A percentile compares a stretch with the other conserved stretches of the same genome.
These are phyloP conservation scores for Cotoneaster glaucophyllus DNA, from an alignment of 306 rosid species.

Conservation along the genomic window DNA sequence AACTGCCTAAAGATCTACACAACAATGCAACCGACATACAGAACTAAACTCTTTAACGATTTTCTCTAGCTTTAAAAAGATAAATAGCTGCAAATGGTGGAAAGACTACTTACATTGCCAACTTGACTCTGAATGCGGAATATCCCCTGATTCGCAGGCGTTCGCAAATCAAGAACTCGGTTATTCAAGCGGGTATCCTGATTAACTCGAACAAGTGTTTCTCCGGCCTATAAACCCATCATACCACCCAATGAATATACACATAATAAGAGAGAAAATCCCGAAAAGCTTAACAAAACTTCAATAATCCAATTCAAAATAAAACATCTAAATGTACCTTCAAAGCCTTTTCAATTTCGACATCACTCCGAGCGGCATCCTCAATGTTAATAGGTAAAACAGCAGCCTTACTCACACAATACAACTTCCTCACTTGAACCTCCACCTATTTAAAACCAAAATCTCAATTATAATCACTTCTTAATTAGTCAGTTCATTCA, in stretches of 20 bases:
- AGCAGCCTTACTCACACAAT: conserved; percentile 62
- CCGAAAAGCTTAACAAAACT: neutral
- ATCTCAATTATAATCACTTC: neutral
- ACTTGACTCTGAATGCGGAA: conserved; percentile 64
- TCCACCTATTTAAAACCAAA: conserved; percentile 51
- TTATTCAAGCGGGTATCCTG: conserved; percentile 80
- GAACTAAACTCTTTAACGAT: neutral
- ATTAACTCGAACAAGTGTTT: conserved; percentile 73
- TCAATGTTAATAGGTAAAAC: conserved; percentile 69
- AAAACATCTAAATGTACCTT: conserved; percentile 28
- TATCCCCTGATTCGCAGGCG: conserved; percentile 80
- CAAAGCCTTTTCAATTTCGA: conserved; percentile 65
- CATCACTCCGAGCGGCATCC: conserved; percentile 87
- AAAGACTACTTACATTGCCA: conserved; percentile 32
- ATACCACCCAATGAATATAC: conserved; percentile 13
- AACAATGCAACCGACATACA: conserved; percentile 3
- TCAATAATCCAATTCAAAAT: neutral
- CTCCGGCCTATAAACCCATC: conserved; percentile 60
- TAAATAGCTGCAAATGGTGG: neutral
- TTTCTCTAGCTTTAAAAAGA: neutral
- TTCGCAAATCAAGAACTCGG: conserved; percentile 69
- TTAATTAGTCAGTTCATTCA: neutral
- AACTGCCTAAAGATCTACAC: conserved; percentile 70
- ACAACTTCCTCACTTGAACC: conserved; percentile 69
- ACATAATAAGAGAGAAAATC: neutral